Base-by-base conservation (phyloP, 768 basidiomycete species). In the Imleria badia region DNA sequence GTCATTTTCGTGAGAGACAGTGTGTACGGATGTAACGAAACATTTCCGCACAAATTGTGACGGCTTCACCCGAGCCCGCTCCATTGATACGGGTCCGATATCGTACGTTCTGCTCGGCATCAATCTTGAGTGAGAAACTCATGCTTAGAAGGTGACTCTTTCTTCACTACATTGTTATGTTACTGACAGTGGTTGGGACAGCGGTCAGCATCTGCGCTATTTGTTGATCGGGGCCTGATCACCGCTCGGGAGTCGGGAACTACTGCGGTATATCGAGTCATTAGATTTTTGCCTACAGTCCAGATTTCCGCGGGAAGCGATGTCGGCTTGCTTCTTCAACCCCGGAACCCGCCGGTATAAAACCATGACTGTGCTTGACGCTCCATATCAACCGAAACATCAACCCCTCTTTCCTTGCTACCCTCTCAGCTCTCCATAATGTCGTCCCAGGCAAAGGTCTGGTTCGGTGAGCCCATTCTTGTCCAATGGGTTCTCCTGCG, bases 381-480 rank as follows among this genome's bases (percentile, higher is more conserved):
- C 17, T n/a, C 6, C 17, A 17, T 34, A 48, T 19, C 35, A 39
- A 33, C 14, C 23, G 33, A 46, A 35, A 23, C 29, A 12, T 31
- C n/a, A 15, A 34, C 3, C 13, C 26, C 9, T 8, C 17, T 10
- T 22, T 20, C 10, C 13, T 48, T 1, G 11, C 11, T 6, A 2
- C 23, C 8, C 22, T n/a, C 17, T n/a, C 31, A 44, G 5, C 51
- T 6, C 19, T 31, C 22, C 22, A 15, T 12, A 19, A 45, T 49
- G 54, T 35, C 52, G 17, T 45, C 49, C 10, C 34, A 48, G 13
- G n/a, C 45, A 4, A 67, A 60, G 40, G 59, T 67, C 14, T 65
- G 66, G 66, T 60, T 67, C 35, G 23, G 66, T 61, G 40, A 51
- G 62, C 52, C n/a, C 4, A 5, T 40, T 39, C 2, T 23, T 20